Base-by-base conservation (phyloP, 2,329 filamentous ascomycete species). In the Botrytis galanthina region DNA sequence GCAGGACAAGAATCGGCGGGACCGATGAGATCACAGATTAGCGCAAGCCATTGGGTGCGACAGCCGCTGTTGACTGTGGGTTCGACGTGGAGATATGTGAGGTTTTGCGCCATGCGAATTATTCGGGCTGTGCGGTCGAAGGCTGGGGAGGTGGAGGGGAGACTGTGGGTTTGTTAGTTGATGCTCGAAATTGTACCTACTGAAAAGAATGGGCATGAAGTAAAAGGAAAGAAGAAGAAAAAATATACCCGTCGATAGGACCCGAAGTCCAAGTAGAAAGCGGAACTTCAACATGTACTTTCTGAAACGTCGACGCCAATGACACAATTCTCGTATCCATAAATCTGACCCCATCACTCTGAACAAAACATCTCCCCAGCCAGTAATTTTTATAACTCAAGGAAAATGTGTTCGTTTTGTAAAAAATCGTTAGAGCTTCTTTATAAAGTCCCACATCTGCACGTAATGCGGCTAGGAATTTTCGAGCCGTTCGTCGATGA, bases 371-470 rank as follows among this genome's bases (percentile, higher is more conserved):
- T 16, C 7, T 22, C 16, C 10, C 6, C 1, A 72, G 44, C 70
- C 70, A 72, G 6, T 7, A 1, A 57, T 72, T 72, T 18, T 51
- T 35, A 7, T 57, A 20, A 7, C n/a, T 57, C 10, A 72, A 44
- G 6, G 6, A 66, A 35, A 72, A 72, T 4, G 60, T 72, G 10
- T 66, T 72, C 9, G 35, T 35, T 10, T 46, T 22, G 8, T 66
- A 72, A n/a, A 72, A 72, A 2, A 72, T n/a, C 35, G 12, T 1
- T 14, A 72, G n/a, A 44, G 70, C 70, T 59, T 72, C 70, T 14
- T 54, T 18, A n/a, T 72, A 66, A 2, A 72, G 46, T 16, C 20
- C 16, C 29, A 44, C 35, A 44, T 72, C 70, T 6, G 35, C 16
- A 7, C 60, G 32, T 32, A 66, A 57, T 66, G 70, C 70, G 22